Percentiles rank a stretch among this genome's conserved stretches.
phyloP scores from a whole-genome alignment of 805 yeast genomes.

The Suhomyces kilbournensis region DNA sequence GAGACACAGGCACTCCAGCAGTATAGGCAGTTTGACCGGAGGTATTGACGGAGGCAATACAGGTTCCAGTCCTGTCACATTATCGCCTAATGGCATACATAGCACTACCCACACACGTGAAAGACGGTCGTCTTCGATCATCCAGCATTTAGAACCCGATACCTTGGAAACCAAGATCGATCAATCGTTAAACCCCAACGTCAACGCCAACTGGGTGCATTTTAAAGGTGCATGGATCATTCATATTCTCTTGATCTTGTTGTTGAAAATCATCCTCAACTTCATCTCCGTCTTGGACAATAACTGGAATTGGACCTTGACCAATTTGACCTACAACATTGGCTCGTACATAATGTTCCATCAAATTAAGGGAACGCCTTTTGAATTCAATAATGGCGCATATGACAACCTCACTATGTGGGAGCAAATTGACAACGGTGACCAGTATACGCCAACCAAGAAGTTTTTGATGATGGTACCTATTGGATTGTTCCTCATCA shows the following conservation, averaged over 20 bases:
- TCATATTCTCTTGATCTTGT: constrained; percentile 76
- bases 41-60: constrained; percentile 2
- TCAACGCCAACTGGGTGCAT: constrained; percentile 96
- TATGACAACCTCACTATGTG: constrained; percentile 96
- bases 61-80: constrained; percentile 1
- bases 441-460: constrained; percentile 94
- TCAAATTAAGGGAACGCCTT: constrained; percentile 94
- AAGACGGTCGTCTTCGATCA: constrained; percentile 81
- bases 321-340: constrained; percentile 83
- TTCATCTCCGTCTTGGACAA: constrained; percentile 75
- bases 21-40: constrained; percentile 12
- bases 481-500: constrained; percentile 74
- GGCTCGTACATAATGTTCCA: constrained; percentile 97
- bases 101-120: constrained; percentile 30
- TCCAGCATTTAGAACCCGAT: constrained; percentile 92
- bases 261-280: constrained; percentile 74
- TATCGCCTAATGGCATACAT: constrained; percentile 26
- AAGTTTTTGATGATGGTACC: constrained; percentile 93
- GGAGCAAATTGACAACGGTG: constrained; percentile 97
- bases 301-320: constrained; percentile 90
- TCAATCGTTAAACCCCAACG: constrained; percentile 81
- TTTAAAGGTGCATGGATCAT: constrained; percentile 95
- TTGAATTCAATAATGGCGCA: constrained; percentile 95
- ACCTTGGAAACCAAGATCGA: constrained; percentile 88
- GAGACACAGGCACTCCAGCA: constrained; percentile 10